Evolutionary conservation across 371 early-diverging fungal genomes (phyloP), one percentile per base, ranked within the genome.

Genomic region (Haplosporangium sp.): DNA sequence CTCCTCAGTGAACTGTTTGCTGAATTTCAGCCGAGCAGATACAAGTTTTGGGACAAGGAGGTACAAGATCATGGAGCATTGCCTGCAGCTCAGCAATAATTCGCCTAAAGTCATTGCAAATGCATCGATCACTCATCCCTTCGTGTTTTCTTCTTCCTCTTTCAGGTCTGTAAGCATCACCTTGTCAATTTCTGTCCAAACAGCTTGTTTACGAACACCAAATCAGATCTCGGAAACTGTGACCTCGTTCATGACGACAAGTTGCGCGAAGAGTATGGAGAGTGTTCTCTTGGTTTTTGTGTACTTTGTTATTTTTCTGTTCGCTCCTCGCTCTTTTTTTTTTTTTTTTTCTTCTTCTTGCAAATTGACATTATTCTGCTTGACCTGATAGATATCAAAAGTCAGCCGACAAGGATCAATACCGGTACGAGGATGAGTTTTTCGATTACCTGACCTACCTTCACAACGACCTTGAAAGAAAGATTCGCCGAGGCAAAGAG

Each of bases 101-200:
- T n/a, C n/a, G n/a, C n/a, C n/a, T n/a, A n/a, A n/a, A n/a, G n/a
- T n/a, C n/a, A n/a, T n/a, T n/a, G n/a, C n/a, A n/a, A n/a, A n/a
- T n/a, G n/a, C n/a, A n/a, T n/a, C n/a, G n/a, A n/a, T n/a, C n/a
- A n/a, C n/a, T 63, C 48, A 55, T 40, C 12, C 7, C 4, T 14
- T 36, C 23, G 6, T 29, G 14, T 48, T 54, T 16, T 18, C 37
- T 12, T 38, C 5, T 21, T 21, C 42, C 12, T 13, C n/a, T 23
- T 1, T 11, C 84, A 93, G 88, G 91, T 96, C 10, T 96, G 96
- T 82, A 96, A 95, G 70, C 86, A 95, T 82, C 92, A 87, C 67
- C 83, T 96, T 52, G 94, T 93, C 45, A 90, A 86, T 43, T 96
- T 95, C 64, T 96, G 96, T 73, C 96, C 96, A 23, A 86, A 93